These are phyloP conservation scores for Quercus lobata DNA, from an alignment of 331 rosid species.

Conservation along the genomic window DNA sequence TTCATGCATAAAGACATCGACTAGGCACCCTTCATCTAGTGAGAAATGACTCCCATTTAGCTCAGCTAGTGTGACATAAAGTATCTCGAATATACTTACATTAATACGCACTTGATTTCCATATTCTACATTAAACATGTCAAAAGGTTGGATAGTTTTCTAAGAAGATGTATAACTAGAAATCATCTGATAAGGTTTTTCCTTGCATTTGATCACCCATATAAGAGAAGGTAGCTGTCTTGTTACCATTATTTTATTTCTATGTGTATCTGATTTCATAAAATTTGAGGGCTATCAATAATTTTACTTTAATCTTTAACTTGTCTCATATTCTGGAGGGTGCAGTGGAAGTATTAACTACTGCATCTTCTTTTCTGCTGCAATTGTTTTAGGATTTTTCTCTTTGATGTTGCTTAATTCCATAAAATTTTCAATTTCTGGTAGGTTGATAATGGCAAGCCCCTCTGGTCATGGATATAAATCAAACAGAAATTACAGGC, in stretches of 20 bases:
- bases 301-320: too few species aligned
- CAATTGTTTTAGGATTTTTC: neutral
- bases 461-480: slow-evolving; percentile 6
- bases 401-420: neutral
- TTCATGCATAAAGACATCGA: neutral
- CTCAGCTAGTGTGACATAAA: neutral
- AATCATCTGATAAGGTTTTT: neutral
- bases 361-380: neutral
- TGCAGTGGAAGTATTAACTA: neutral
- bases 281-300: neutral
- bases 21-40: neutral
- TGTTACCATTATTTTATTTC: neutral
- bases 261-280: neutral
- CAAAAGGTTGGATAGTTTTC: neutral
- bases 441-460: slow-evolving; percentile 15
- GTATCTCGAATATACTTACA: neutral
- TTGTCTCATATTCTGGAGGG: neutral
- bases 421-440: neutral
- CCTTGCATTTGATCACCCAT: neutral
- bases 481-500: slow-evolving; percentile 9
- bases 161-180: neutral
- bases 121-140: neutral
- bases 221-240: neutral
- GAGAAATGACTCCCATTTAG: neutral
- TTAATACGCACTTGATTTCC: neutral